These are phyloP conservation scores for Xylariaceae sp. DNA, from an alignment of 2,329 filamentous ascomycete species.

Conservation along the genomic window DNA sequence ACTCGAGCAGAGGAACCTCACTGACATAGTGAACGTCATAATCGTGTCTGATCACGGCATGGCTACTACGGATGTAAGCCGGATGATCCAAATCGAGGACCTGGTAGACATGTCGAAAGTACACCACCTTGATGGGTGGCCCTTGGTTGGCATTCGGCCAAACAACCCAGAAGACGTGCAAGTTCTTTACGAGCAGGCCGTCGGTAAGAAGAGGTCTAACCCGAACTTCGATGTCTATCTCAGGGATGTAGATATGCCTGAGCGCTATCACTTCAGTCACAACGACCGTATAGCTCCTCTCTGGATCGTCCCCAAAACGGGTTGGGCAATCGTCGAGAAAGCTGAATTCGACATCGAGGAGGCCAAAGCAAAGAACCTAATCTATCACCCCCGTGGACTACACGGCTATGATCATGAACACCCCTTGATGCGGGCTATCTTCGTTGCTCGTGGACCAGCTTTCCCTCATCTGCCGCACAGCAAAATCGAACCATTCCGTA, in stretches of 20 bases:
- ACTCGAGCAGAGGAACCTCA: slow-evolving; percentile 75
- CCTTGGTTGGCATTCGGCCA: slow-evolving; percentile 79
- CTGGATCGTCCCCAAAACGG: slow-evolving; percentile 88
- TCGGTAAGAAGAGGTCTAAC: slow-evolving; percentile 53
- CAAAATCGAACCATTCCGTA: slow-evolving; percentile 74
- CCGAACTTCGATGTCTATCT: slow-evolving; percentile 83
- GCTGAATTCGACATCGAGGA: slow-evolving; percentile 70
- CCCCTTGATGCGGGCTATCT: slow-evolving; percentile 93
- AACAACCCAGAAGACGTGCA: slow-evolving; percentile 63
- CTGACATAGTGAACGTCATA: slow-evolving; percentile 83
- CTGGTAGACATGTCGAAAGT: slow-evolving; percentile 72
- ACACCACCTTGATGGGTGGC: slow-evolving; percentile 89
- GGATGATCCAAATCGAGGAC: slow-evolving; percentile 86
- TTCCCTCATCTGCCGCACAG: slow-evolving; percentile 84
- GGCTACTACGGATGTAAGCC: slow-evolving; percentile 79
- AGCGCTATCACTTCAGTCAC: slow-evolving; percentile 82
- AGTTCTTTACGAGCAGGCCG: slow-evolving; percentile 58
- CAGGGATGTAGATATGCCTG: slow-evolving; percentile 80
- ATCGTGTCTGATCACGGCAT: slow-evolving; percentile 98
- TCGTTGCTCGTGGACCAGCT: slow-evolving; percentile 83
- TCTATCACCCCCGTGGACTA: slow-evolving; percentile 76
- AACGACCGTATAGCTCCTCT: slow-evolving; percentile 88
- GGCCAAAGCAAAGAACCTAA: slow-evolving; percentile 55
- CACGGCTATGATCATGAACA: slow-evolving; percentile 96
- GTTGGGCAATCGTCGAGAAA: slow-evolving; percentile 84